Evolutionary conservation across 306 rosid species (phyloP).

Genomic region (Medicago lupulina): DNA sequence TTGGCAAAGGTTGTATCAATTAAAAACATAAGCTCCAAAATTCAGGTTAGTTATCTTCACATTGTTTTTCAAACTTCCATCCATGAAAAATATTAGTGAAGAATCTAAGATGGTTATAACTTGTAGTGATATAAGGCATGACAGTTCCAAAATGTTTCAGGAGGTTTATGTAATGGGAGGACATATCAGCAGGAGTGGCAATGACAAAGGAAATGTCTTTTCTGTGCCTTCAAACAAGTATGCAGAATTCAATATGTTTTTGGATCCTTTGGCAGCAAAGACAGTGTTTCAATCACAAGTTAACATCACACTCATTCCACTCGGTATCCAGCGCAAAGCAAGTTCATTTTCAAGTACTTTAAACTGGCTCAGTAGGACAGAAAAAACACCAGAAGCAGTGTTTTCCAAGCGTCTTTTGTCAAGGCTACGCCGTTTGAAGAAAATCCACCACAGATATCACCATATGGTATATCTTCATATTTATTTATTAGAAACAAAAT

Average conservation of each 20-base stretch:
- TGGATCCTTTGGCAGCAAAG: conserved; percentile 88
- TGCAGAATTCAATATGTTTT: conserved; percentile 90
- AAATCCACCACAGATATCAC: conserved; percentile 59
- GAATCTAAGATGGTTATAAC: background rate
- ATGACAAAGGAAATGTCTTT: conserved; percentile 78
- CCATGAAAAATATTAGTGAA: background rate
- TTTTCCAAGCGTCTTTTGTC: conserved; percentile 56
- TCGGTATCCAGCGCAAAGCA: conserved; percentile 60
- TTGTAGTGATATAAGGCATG: too few relatives aligned
- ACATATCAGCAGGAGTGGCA: conserved; percentile 51
- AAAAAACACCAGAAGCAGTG: conserved; percentile 66
- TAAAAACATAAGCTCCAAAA: conserved; percentile 56
- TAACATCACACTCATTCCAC: conserved; percentile 78
- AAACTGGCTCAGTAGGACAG: conserved; percentile 25
- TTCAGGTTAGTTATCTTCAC: conserved; percentile 56
- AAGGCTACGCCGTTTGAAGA: conserved; percentile 60
- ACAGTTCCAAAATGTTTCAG: conserved; percentile 52
- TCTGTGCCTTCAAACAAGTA: conserved; percentile 69
- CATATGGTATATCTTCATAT: conserved; percentile 65
- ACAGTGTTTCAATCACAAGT: conserved; percentile 64
- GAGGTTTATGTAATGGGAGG: conserved; percentile 86
- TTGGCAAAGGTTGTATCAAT: conserved; percentile 66
- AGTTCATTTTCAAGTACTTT: conserved; percentile 57
- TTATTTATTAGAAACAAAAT: conserved; percentile 1
- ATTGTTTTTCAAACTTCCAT: background rate